A percentile compares a stretch with the other conserved stretches of the same genome.
Evolutionary conservation across 2,329 filamentous ascomycete species (phyloP).

Genomic region (Botrytis fabae): DNA sequence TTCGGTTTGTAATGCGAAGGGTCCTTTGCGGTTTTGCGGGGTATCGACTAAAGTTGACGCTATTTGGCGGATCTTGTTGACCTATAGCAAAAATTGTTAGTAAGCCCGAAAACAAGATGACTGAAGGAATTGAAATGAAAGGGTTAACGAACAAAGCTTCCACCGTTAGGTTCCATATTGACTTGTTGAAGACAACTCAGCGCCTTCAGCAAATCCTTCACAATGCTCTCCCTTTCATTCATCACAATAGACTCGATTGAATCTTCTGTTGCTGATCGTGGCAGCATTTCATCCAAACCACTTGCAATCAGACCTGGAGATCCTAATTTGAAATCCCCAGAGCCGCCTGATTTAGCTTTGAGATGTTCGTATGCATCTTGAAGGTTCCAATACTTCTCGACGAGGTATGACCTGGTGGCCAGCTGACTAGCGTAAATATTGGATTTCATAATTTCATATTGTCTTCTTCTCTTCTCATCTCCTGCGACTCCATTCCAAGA

Average conservation of each 20-base stretch:
- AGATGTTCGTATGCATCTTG: conserved; percentile 63
- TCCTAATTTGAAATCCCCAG: conserved; percentile 13
- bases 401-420: conserved; percentile 78
- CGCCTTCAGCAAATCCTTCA: conserved; percentile 74
- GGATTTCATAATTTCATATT: conserved; percentile 88
- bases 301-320: conserved; percentile 36
- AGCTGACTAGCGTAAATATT: conserved; percentile 85
- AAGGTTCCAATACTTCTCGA: conserved; percentile 81
- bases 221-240: conserved; percentile 76
- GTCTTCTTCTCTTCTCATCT: conserved; percentile 54
- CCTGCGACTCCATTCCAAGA: conserved; percentile 23
- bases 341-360: conserved; percentile 34
- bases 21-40: conserved; percentile 53
- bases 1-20: conserved; percentile 60
- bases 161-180: conserved; percentile 75
- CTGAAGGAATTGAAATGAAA: not conserved
- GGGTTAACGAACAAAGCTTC: conserved; percentile 56
- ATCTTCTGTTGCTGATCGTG: conserved; percentile 46
- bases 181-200: conserved; percentile 77
- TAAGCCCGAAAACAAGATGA: conserved; percentile 13
- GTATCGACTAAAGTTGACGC: conserved; percentile 75
- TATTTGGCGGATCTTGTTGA: conserved; percentile 82
- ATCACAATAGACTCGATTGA: conserved; percentile 55
- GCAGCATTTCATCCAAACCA: conserved; percentile 37
- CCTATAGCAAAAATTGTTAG: conserved; percentile 42